Conservation (phyloP, 116 monocot genomes). For the Papilionanthe hybrid region DNA sequence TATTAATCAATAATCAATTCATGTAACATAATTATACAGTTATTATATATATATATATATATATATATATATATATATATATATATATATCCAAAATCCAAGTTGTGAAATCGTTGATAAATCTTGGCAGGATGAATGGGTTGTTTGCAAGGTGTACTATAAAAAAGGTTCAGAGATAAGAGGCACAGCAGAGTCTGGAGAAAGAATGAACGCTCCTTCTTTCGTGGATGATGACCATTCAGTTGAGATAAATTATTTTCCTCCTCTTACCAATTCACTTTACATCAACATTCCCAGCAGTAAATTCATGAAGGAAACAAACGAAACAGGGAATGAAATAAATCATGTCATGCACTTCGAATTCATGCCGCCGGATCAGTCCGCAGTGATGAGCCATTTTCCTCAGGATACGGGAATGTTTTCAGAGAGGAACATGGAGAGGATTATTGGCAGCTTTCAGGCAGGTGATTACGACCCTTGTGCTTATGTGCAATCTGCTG, state of each 20-base stretch:
- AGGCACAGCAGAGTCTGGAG: neutral
- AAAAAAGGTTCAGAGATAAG: slow-evolving; percentile 6
- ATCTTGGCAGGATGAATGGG: slow-evolving; percentile 11
- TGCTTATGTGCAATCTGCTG: neutral
- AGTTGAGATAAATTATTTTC: neutral
- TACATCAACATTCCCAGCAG: neutral
- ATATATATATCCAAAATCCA: no score
- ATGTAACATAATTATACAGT: no score
- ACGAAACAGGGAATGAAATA: neutral
- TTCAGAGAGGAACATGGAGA: neutral
- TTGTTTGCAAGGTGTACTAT: slow-evolving; percentile 10
- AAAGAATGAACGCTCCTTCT: neutral
- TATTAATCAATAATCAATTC: no score
- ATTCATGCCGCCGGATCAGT: neutral
- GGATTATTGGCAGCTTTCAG: neutral
- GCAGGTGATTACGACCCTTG: neutral
- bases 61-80: no score
- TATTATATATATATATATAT: no score
- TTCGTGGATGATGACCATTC: neutral
- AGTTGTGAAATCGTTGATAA: no score
- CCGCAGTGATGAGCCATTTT: neutral
- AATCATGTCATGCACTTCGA: neutral
- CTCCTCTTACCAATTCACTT: neutral
- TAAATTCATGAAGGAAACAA: neutral
- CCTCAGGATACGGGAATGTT: neutral